These are phyloP conservation scores for Coniosporium apollinis DNA, from an alignment of 495 filamentous ascomycete species.

Conservation along the genomic window DNA sequence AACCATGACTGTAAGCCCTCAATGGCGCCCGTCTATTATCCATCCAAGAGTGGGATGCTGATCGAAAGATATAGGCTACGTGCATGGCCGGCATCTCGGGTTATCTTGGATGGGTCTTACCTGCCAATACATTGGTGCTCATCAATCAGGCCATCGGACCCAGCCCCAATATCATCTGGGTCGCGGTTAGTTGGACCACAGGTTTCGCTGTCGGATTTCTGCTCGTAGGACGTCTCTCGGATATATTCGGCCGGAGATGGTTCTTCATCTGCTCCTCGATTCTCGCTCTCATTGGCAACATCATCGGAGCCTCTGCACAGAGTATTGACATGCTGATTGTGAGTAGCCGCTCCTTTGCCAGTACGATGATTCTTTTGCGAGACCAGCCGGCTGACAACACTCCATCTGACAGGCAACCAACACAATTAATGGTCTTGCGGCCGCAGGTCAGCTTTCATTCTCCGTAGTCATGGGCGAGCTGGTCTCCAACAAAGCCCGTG, in stretches of 20 bases:
- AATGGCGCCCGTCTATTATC: too few species aligned
- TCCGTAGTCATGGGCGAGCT: conserved; percentile 8
- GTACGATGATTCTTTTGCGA: too few species aligned
- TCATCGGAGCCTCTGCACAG: conserved; percentile 14
- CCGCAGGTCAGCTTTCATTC: conserved; percentile 9
- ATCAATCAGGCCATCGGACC: conserved; percentile 18
- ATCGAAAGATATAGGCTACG: conserved; percentile 8
- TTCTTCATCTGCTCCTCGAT: conserved; percentile 15
- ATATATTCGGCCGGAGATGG: conserved; percentile 38
- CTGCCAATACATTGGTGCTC: conserved; percentile 14
- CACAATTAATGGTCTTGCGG: conserved; percentile 9
- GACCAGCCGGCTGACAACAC: neutral
- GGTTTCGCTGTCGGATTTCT: conserved; percentile 20
- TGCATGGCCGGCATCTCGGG: conserved; percentile 15
- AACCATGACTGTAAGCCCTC: conserved; percentile 6
- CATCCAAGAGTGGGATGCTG: neutral
- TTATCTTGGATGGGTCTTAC: conserved; percentile 19
- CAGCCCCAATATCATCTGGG: conserved; percentile 13
- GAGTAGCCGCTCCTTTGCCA: neutral
- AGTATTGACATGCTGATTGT: conserved; percentile 15
- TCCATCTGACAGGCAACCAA: too few species aligned
- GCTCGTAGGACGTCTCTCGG: conserved; percentile 32
- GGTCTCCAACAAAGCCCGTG: conserved; percentile 9
- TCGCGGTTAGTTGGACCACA: conserved; percentile 8
- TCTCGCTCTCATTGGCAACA: conserved; percentile 13